Base-by-base conservation (phyloP, 2,329 filamentous ascomycete genomes). In the Aspergillus puulaauensis region DNA sequence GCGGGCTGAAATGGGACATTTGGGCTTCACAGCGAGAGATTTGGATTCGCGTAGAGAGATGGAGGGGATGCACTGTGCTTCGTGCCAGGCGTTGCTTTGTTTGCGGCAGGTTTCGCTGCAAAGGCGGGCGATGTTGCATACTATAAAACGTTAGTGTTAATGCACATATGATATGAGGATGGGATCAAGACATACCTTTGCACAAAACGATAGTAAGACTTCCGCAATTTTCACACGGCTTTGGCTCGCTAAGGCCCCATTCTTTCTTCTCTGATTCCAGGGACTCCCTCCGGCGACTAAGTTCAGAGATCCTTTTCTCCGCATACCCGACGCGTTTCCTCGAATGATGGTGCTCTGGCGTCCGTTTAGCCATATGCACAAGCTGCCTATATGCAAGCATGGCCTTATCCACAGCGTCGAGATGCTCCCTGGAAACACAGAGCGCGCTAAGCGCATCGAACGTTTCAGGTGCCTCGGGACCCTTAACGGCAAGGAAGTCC, bases 361-460 rank as follows among this genome's bases (percentile, higher is more conserved):
- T 65, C 43, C 62, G 57, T 4, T 57, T 54, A 6, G 68, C 68
- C 60, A 70, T 68, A 21, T 66, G 57, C 8, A 70, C 58, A 9
- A 71, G 62, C 35, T 69, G 66, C 11, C 65, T 62, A 45, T 71
- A 71, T 8, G 68, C 63, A 6, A 68, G 64, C 11, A 70, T 68
- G 2, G 69, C 69, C 47, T 69, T 65, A 24, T 71, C 69, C 8
- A 69, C 45, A 8, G 61, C 64, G 17, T 68, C 69, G 11, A 70
- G 65, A 21, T 70, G 66, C 17, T 71, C 68, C 12, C 62, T 56
- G 7, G 66, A 66, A 4, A 70, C 65, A 47, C 68, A 70, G 5
- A 71, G 61, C 7, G 68, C 67, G 44, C 68, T 71, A 11, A 71
- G 64, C 1, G 69, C 68, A 52, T 70, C 65, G 33, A 68, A 70